Base-by-base conservation (phyloP, 352 stramenopile species). In the Phytophthora quininea region DNA sequence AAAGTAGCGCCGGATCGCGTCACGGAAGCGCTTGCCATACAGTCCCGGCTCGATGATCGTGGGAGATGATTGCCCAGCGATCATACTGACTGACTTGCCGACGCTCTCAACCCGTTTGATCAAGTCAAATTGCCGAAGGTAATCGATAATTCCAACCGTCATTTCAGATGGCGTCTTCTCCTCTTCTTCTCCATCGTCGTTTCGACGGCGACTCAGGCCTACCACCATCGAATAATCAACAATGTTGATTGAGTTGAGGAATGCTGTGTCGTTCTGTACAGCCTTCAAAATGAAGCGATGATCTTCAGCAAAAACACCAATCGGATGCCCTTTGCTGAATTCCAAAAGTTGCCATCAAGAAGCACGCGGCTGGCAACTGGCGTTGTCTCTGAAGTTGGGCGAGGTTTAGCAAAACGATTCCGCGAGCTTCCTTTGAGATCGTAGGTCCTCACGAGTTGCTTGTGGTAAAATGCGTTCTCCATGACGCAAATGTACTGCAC, bases 141-240 rank as follows among this genome's bases (percentile, higher is more conserved):
- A 99, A 82, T 99, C 98, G 73, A 99, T 99, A 60, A 99, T 99
- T 5, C 97, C 98, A 24, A 99, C 93, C 12, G 98, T 96, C 67
- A 99, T 96, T 66, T 87, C 76, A 0, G 79, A 84, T 57, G 74
- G 77, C 5, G 51, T 30, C 6, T 69, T 58, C 32, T 76, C 68
- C 19, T 77, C 65, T 10, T 71, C 58, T 10, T 71, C 58, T 9
- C 59, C 53, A 24, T 60, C 67, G 1, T 74, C 61, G 71, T 91
- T 61, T 10, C 64, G 43, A 82, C 63, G 51, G 62, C 51, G 58
- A 29, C 68, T 75, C 86, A 98, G 54, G 58, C 98, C 76, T 9
- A 99, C 91, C n/a, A 99, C 81, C 80, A 99, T 98, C 14, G 96
- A 99, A 63, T 99, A 99, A 77, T 99, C 98, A 50, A 99, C 88